Conservation (phyloP, 345 rosid species). For the Eucalyptus microcorys region DNA sequence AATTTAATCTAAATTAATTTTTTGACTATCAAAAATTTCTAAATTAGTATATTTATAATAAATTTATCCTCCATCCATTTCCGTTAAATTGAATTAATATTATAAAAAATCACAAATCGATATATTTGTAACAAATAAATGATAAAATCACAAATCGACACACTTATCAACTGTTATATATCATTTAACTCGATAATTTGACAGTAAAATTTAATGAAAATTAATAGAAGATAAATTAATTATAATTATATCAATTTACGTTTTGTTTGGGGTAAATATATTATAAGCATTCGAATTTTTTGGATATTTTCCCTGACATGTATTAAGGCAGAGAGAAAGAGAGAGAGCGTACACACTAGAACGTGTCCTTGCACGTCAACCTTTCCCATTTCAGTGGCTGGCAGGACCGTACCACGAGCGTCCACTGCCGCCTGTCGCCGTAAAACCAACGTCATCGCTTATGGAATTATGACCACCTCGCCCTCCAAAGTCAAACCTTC, state of each 20-base stretch:
- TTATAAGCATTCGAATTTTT: too few species aligned
- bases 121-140: rapidly evolving
- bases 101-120: too few species aligned
- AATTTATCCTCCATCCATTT: rapidly evolving
- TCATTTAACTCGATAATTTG: rapidly evolving
- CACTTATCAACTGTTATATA: rapidly evolving
- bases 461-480: background rate
- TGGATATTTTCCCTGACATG: too few species aligned
- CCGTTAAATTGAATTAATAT: rapidly evolving
- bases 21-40: too few species aligned
- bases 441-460: background rate
- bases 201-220: too few species aligned
- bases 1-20: too few species aligned
- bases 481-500: background rate
- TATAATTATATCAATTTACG: rapidly evolving
- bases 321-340: background rate
- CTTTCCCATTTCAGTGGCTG: background rate
- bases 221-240: too few species aligned
- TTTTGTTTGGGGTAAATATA: too few species aligned
- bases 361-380: background rate
- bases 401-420: background rate
- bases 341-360: background rate
- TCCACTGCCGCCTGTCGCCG: background rate
- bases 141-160: rapidly evolving
- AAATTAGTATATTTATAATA: rapidly evolving